These are phyloP conservation scores for Ascochyta rabiei DNA, from an alignment of 2,329 filamentous ascomycete species.

Conservation along the genomic window DNA sequence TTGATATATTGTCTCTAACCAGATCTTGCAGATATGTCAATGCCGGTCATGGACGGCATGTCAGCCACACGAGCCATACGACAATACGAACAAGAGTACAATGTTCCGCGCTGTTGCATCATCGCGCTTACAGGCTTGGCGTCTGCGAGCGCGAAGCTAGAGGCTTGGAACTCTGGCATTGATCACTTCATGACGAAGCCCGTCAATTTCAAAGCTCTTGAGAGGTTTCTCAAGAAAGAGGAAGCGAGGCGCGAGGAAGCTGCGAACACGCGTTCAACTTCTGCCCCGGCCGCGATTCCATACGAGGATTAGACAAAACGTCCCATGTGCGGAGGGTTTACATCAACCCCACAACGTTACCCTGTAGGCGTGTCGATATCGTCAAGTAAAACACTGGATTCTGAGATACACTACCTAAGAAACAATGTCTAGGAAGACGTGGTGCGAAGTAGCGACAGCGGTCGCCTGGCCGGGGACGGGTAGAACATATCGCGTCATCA, in stretches of 20 bases:
- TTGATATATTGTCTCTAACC: background rate
- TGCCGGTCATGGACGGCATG: constrained; percentile 48
- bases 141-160: constrained; percentile 29
- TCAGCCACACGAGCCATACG: constrained; percentile 43
- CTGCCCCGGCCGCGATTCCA: background rate
- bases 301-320: background rate
- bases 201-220: constrained; percentile 34
- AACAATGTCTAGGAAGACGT: background rate
- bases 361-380: too few relatives aligned
- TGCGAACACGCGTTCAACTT: background rate
- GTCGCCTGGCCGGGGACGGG: background rate
- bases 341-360: too few relatives aligned
- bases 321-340: background rate
- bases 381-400: too few relatives aligned
- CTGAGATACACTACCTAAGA: background rate
- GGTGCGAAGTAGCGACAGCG: background rate
- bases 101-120: constrained; percentile 23
- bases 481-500: background rate
- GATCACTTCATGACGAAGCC: constrained; percentile 45
- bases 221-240: constrained; percentile 21
- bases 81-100: constrained; percentile 30
- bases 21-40: constrained; percentile 37
- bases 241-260: constrained; percentile 1
- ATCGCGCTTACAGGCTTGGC: constrained; percentile 42
- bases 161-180: constrained; percentile 38